These are phyloP conservation scores for Zygotorulaspora sp. DNA, from an alignment of 805 yeast species.

Conservation along the genomic window DNA sequence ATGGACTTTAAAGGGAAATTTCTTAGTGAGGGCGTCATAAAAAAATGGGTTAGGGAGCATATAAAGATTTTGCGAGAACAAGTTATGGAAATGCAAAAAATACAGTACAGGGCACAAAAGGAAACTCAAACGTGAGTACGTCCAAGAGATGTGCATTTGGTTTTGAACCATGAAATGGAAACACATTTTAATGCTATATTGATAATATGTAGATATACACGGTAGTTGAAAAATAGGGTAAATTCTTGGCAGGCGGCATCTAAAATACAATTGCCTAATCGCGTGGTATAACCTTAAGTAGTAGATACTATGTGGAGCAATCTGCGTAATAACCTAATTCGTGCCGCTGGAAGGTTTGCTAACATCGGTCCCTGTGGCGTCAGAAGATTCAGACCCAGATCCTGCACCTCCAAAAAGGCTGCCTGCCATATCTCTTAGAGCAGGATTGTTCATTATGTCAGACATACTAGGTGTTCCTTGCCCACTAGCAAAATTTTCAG, in stretches of 20 bases:
- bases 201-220: no score
- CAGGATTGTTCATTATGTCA: constrained; percentile 77
- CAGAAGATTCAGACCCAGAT: constrained; percentile 9
- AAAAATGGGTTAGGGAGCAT: constrained; percentile 11
- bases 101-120: background rate
- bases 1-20: constrained; percentile 47
- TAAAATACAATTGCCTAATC: no score
- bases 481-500: constrained; percentile 67
- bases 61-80: constrained; percentile 15
- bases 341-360: constrained; percentile 5
- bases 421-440: constrained; percentile 64
- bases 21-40: constrained; percentile 21
- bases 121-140: no score
- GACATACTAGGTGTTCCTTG: constrained; percentile 58
- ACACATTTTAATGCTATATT: no score
- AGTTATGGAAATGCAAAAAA: constrained; percentile 7
- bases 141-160: no score
- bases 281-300: background rate
- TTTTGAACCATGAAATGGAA: no score
- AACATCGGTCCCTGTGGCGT: constrained; percentile 13
- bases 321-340: no score
- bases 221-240: no score
- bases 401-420: constrained; percentile 59
- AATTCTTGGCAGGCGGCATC: no score
- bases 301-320: no score